Base-by-base conservation (phyloP, 352 stramenopile genomes). In the Phytophthora nicotianae region DNA sequence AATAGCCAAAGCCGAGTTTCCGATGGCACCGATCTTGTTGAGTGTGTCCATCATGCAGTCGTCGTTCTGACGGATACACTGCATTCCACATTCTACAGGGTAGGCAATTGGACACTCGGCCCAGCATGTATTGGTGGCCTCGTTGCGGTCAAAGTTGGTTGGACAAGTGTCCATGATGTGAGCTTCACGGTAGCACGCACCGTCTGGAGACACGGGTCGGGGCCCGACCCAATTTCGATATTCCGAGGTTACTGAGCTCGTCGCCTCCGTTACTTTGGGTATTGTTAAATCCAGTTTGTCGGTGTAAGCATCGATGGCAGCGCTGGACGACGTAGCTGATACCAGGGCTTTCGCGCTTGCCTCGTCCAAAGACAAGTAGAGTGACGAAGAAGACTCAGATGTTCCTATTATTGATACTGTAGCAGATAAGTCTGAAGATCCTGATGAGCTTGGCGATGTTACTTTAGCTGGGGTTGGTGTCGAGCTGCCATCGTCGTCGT, bases 51-150 rank as follows among this genome's bases (percentile, higher is more conserved):
- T 61, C 9, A 50, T 62, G 54, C 79, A 89, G 57, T 84, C 74
- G 46, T 75, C 65, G 69, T 81, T 88, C 57, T 88, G 78, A 13
- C 70, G 75, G 32, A 86, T 65, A 49, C 79, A 85, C 46, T 88
- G 74, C 67, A 83, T 71, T 35, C 72, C 79, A 37, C 79, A 88
- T 42, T 79, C 64, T 9, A 89, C 77, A 0, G 79, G 79, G 61
- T 87, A 89, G 26, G 79, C 69, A 21, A 87, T 50, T 7, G 79
- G 79, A 35, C 79, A 88, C 40, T 81, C 60, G 5, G 75, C 68
- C 77, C 77, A 86, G 54, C 77, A 87, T 2, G 77, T 82, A 14
- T 65, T 64, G 14, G 80, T 65, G 4, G 32, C 7, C 0, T 80
- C 68, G 23, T 83, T 68, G 33, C 64, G 74, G 24, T 73, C 50